These are phyloP conservation scores for Saccharomycopsis selenospora DNA, from an alignment of 805 yeast species.

Conservation along the genomic window DNA sequence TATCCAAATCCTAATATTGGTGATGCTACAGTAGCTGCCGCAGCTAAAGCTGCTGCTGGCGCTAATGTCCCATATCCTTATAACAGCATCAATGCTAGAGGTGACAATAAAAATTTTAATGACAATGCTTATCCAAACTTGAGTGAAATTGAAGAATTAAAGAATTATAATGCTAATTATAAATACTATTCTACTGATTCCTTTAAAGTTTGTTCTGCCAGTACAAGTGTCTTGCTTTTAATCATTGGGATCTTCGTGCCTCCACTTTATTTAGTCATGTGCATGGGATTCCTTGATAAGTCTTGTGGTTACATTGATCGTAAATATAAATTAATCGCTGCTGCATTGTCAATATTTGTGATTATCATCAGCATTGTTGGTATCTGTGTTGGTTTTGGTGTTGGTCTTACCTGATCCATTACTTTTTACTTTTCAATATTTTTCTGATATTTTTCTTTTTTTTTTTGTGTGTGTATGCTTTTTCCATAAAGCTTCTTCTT, in stretches of 20 bases:
- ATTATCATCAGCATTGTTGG: conserved; percentile 29
- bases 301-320: conserved; percentile 18
- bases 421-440: conserved; percentile 1
- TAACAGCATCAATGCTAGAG: neutral
- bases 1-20: no score
- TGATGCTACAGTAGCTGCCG: no score
- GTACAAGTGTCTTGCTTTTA: conserved; percentile 12
- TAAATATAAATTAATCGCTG: conserved; percentile 19
- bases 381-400: conserved; percentile 41
- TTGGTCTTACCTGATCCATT: conserved; percentile 29
- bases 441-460: conserved; percentile 2
- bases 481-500: no score
- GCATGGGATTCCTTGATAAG: conserved; percentile 20
- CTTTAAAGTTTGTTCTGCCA: conserved; percentile 8
- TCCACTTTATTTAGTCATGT: conserved; percentile 19
- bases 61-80: neutral
- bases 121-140: neutral
- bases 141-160: neutral
- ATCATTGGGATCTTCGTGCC: conserved; percentile 20
- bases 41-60: neutral
- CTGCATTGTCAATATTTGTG: conserved; percentile 15
- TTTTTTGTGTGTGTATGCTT: conserved; percentile 25
- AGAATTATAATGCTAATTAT: conserved; percentile 4
- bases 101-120: conserved; percentile 6
- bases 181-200: neutral